Conservation (phyloP, 2,329 filamentous ascomycete species). For the Aspergillus pseudonomiae region DNA sequence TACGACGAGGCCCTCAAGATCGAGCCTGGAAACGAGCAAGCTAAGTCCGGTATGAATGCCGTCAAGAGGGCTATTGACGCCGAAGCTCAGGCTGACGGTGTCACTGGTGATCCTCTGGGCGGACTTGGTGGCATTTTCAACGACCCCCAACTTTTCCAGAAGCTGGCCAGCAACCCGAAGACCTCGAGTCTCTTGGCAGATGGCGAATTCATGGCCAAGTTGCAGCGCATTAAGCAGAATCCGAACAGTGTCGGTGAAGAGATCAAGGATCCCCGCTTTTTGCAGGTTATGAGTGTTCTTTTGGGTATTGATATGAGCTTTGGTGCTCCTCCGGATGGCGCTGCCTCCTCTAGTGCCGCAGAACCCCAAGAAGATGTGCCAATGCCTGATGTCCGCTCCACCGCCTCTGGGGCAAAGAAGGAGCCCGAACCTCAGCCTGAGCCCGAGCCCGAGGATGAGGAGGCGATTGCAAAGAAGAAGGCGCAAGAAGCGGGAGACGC, state of each 20-base stretch:
- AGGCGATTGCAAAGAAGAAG: conserved; percentile 79
- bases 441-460: conserved; percentile 74
- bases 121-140: conserved; percentile 92
- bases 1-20: conserved; percentile 94
- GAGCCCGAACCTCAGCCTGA: conserved; percentile 65
- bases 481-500: conserved; percentile 91
- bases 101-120: conserved; percentile 67
- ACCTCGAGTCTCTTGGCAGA: conserved; percentile 81
- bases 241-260: conserved; percentile 76
- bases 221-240: conserved; percentile 79
- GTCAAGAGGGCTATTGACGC: conserved; percentile 87
- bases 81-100: conserved; percentile 66
- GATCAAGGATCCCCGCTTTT: conserved; percentile 86
- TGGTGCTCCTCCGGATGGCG: conserved; percentile 54
- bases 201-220: conserved; percentile 83
- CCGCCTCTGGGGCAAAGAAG: conserved; percentile 56
- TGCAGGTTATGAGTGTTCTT: conserved; percentile 90
- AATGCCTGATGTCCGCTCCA: conserved; percentile 72
- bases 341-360: conserved; percentile 42
- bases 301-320: conserved; percentile 92
- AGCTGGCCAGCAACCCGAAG: conserved; percentile 93
- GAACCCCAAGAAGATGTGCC: conserved; percentile 72
- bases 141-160: conserved; percentile 85
- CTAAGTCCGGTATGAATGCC: conserved; percentile 82
- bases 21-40: conserved; percentile 87